Percentiles rank a stretch among this genome's conserved stretches.
Conservation (phyloP, 495 filamentous ascomycete species). For the Cenococcum geophilum region DNA sequence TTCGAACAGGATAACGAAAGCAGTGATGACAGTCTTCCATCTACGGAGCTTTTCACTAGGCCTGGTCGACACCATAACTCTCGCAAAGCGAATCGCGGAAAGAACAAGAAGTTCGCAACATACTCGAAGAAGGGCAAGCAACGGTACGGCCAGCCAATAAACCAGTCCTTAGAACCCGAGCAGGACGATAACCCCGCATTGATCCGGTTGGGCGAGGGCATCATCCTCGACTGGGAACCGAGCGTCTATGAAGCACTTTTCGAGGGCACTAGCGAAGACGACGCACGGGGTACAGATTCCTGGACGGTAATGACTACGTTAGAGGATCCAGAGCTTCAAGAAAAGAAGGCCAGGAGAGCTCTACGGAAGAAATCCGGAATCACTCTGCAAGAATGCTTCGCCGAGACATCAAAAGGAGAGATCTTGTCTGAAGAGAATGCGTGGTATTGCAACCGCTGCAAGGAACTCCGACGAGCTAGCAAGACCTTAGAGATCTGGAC, state of each 20-base stretch:
- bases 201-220: slow-evolving; percentile 68
- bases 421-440: slow-evolving; percentile 88
- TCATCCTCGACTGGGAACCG: slow-evolving; percentile 77
- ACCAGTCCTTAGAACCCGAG: slow-evolving; percentile 17
- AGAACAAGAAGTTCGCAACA: slow-evolving; percentile 29
- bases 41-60: slow-evolving; percentile 17
- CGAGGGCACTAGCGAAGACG: slow-evolving; percentile 43
- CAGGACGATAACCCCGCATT: slow-evolving; percentile 52
- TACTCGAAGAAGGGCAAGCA: slow-evolving; percentile 34
- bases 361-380: slow-evolving; percentile 66
- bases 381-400: slow-evolving; percentile 81
- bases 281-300: slow-evolving; percentile 49
- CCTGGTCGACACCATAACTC: slow-evolving; percentile 20
- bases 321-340: slow-evolving; percentile 61
- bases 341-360: slow-evolving; percentile 52
- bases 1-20: slow-evolving; percentile 18
- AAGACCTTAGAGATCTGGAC: slow-evolving; percentile 98
- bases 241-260: slow-evolving; percentile 66
- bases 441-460: slow-evolving; percentile 95
- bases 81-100: slow-evolving; percentile 17
- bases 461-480: slow-evolving; percentile 80
- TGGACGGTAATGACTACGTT: slow-evolving; percentile 48
- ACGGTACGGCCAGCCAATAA: slow-evolving; percentile 22
- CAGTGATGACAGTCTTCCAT: slow-evolving; percentile 24
- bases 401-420: slow-evolving; percentile 89